Conservation (phyloP, 106 monocot species). For the Narthecium ossifragum region DNA sequence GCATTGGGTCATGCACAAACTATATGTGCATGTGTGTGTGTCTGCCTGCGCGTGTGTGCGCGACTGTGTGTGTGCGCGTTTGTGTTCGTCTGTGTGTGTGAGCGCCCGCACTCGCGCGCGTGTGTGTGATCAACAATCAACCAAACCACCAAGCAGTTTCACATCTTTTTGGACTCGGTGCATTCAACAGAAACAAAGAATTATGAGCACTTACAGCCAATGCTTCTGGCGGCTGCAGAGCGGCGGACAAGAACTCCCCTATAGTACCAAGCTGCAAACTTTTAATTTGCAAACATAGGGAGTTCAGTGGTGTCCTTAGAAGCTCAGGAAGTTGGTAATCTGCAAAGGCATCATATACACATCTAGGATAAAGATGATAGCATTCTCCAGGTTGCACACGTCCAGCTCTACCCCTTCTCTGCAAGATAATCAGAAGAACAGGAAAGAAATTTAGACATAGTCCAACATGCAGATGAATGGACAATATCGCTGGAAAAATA, state of each 20-base stretch:
- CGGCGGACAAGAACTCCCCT: constrained; percentile 84
- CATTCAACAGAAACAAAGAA: too few relatives aligned
- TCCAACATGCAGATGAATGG: too few relatives aligned
- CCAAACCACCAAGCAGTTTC: too few relatives aligned
- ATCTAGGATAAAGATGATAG: constrained; percentile 96
- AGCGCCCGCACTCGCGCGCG: too few relatives aligned
- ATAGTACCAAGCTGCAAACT: constrained; percentile 89
- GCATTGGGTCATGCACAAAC: too few relatives aligned
- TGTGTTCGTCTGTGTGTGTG: too few relatives aligned
- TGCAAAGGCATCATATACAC: constrained; percentile 96
- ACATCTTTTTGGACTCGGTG: too few relatives aligned
- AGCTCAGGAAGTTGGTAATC: constrained; percentile 99
- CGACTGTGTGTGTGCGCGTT: too few relatives aligned
- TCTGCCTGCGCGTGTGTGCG: too few relatives aligned
- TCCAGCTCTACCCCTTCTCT: constrained; percentile 99
- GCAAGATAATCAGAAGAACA: constrained; percentile 12
- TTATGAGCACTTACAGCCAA: constrained; percentile 58
- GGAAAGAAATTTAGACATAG: constrained; percentile 1
- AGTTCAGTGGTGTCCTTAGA: constrained; percentile 93
- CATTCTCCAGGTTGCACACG: constrained; percentile 97
- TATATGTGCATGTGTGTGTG: too few relatives aligned
- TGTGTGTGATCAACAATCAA: too few relatives aligned
- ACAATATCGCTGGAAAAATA: too few relatives aligned
- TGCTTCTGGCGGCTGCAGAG: constrained; percentile 89
- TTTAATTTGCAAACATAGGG: constrained; percentile 96